Conservation (phyloP, 225 moss, liverwort and hornwort species). For the Asterella californica region DNA sequence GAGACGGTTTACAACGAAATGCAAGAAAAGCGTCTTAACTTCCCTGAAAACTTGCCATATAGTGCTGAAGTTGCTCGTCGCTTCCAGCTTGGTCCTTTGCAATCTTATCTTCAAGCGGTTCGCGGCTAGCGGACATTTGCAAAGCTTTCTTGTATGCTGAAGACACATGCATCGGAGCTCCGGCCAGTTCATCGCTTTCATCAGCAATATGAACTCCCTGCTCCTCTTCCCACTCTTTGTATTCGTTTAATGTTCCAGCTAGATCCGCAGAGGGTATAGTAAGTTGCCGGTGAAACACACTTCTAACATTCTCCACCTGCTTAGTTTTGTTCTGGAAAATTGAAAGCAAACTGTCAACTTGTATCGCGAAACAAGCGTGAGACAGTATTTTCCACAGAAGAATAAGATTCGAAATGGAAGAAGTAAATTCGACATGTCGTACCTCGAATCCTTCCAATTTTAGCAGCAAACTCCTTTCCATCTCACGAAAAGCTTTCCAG, state of each 20-base stretch:
- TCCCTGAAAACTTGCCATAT: slow-evolving; percentile 49
- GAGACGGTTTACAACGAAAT: background rate
- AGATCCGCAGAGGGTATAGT: slow-evolving; percentile 67
- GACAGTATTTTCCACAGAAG: background rate
- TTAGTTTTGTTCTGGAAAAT: slow-evolving; percentile 57
- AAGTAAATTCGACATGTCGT: background rate
- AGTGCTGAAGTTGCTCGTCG: slow-evolving; percentile 69
- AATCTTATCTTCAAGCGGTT: slow-evolving; percentile 64
- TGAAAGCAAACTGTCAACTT: background rate
- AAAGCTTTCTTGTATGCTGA: slow-evolving; percentile 66
- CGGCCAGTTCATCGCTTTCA: slow-evolving; percentile 62
- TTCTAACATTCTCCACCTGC: slow-evolving; percentile 69
- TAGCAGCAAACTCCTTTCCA: slow-evolving; percentile 68
- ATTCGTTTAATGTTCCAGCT: slow-evolving; percentile 56
- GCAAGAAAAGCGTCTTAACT: background rate
- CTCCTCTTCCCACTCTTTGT: slow-evolving; percentile 83
- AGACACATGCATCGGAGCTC: slow-evolving; percentile 57
- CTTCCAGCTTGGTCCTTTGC: slow-evolving; percentile 54
- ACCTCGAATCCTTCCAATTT: slow-evolving; percentile 67
- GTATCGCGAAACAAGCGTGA: background rate
- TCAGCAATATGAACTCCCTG: slow-evolving; percentile 62
- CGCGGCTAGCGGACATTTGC: slow-evolving; percentile 68
- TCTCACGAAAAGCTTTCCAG: slow-evolving; percentile 91
- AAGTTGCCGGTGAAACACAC: slow-evolving; percentile 75
- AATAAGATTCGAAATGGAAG: background rate